Base-by-base conservation (phyloP, 805 yeast genomes). In the Candida hispaniensis region DNA sequence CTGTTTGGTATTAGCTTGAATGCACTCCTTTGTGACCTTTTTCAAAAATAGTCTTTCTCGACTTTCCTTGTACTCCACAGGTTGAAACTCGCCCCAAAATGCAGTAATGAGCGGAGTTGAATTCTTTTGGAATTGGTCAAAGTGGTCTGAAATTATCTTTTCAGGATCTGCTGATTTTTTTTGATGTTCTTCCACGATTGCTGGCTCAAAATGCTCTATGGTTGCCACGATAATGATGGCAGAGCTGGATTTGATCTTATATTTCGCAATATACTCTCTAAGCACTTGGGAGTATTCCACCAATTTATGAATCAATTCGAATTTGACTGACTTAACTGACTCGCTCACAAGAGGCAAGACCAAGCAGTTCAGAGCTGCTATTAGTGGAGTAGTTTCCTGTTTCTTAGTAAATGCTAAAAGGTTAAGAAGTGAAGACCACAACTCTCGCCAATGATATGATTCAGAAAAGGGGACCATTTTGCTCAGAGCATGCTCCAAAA, bases 401-500 rank as follows among this genome's bases (percentile, higher is more conserved):
- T 42, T 38, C 18, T 42, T 35, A 15, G 52, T 25, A 28, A 51
- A 52, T 29, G 48, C 47, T 7, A 54, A 30, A 6, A 59, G 27
- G 8, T 53, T 45, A 13, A 53, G 35, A 10, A 58, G 26, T 2
- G 61, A 48, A 29, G 44, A 47, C 61, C 63, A 60, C 20, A 61
- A 44, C 30, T 57, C 61, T 7, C 47, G 38, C 66, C 66, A 61
- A 41, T 55, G 52, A 39, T 60, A 61, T 10, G 34, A 35, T 33
- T 42, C 20, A 18, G 49, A 39, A 1, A 34, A 24, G 27, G 7
- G 18, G 20, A 12, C 15, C 15, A 16, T 16, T 15, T 19, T 9
- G 26, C 19, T 26, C 14, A 25, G 32, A 1, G 30, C 14, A 18
- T 21, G 12, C 27, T 22, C 18, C 1, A 23, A 17, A 3, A 23